Percentiles rank a stretch among this genome's conserved stretches.
Evolutionary conservation across 805 yeast species (phyloP).

Genomic region (Candida adriatica): DNA sequence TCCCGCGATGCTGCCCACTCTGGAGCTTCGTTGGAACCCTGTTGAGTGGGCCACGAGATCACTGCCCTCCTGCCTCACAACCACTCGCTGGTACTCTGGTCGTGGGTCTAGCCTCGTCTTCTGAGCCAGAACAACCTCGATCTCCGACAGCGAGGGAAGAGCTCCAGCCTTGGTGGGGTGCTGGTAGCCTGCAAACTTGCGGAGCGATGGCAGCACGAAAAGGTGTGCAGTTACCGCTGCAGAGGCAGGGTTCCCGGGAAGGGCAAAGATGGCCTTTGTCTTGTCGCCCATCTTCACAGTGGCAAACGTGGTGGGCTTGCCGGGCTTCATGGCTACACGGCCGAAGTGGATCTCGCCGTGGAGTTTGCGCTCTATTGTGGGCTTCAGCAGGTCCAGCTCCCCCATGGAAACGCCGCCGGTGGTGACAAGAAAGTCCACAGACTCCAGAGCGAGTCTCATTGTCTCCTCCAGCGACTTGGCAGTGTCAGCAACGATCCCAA

Average conservation of each 20-base stretch:
- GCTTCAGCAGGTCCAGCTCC: slow-evolving; percentile 44
- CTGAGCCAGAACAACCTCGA: slow-evolving; percentile 29
- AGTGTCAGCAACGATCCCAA: slow-evolving; percentile 44
- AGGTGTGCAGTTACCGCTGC: slow-evolving; percentile 41
- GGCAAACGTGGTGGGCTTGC: slow-evolving; percentile 53
- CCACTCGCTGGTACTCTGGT: slow-evolving; percentile 46
- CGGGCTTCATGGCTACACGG: slow-evolving; percentile 53
- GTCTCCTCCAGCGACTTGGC: slow-evolving; percentile 25
- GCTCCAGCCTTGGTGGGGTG: slow-evolving; percentile 4
- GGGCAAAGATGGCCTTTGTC: slow-evolving; percentile 35
- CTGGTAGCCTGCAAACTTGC: slow-evolving; percentile 29
- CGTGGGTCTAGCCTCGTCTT: slow-evolving; percentile 37
- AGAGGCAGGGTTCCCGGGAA: slow-evolving; percentile 55
- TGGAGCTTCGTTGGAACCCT: slow-evolving; percentile 45
- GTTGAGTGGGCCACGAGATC: slow-evolving; percentile 35
- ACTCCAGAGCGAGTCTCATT: slow-evolving; percentile 15
- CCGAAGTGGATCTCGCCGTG: slow-evolving; percentile 45
- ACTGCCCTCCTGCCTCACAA: slow-evolving; percentile 22
- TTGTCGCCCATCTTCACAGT: slow-evolving; percentile 24
- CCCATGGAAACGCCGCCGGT: slow-evolving; percentile 61
- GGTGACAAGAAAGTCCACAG: slow-evolving; percentile 39
- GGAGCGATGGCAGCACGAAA: slow-evolving; percentile 40
- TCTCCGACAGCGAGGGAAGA: slow-evolving; percentile 25
- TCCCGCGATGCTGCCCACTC: slow-evolving; percentile 39
- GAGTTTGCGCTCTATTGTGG: slow-evolving; percentile 35